phyloP scores from a whole-genome alignment of 1,284 basidiomycete genomes.

The Leucoagaricus sp. region DNA sequence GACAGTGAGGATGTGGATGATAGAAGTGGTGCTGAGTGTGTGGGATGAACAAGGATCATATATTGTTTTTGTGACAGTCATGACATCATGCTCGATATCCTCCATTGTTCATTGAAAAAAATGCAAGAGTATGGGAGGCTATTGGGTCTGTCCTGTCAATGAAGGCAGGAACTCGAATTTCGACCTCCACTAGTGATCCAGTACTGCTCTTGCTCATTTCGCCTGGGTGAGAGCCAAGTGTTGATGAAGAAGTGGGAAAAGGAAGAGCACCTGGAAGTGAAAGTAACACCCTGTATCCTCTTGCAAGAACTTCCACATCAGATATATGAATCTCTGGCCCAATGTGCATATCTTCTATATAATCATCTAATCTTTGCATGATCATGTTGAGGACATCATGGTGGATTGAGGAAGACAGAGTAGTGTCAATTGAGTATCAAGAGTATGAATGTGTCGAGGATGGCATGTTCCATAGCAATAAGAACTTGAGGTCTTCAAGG shows the following conservation, averaged over 20 bases:
- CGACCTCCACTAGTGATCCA: conserved; percentile 32
- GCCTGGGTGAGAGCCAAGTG: background rate
- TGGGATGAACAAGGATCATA: conserved; percentile 38
- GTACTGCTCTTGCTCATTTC: too few relatives aligned
- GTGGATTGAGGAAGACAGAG: too few relatives aligned
- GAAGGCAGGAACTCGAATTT: conserved; percentile 60
- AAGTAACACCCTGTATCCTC: conserved; percentile 75
- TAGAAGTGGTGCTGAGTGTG: background rate
- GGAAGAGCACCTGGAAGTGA: conserved; percentile 54
- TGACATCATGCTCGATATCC: conserved; percentile 82
- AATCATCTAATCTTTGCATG: conserved; percentile 73
- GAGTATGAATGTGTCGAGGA: background rate
- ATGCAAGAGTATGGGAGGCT: conserved; percentile 49
- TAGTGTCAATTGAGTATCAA: too few relatives aligned
- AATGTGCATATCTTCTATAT: conserved; percentile 81
- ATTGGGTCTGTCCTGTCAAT: conserved; percentile 55
- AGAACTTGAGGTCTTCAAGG: conserved; percentile 56
- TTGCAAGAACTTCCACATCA: conserved; percentile 72
- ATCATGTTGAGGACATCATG: conserved; percentile 50
- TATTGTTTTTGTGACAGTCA: conserved; percentile 58
- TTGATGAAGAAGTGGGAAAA: conserved; percentile 12
- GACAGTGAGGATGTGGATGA: too few relatives aligned
- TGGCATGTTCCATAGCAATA: conserved; percentile 22
- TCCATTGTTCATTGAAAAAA: conserved; percentile 62
- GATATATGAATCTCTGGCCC: conserved; percentile 84